Percentiles rank a stretch among this genome's conserved stretches.
Conservation (phyloP, 1,284 basidiomycete genomes). For the Apiotrichum gracile region DNA sequence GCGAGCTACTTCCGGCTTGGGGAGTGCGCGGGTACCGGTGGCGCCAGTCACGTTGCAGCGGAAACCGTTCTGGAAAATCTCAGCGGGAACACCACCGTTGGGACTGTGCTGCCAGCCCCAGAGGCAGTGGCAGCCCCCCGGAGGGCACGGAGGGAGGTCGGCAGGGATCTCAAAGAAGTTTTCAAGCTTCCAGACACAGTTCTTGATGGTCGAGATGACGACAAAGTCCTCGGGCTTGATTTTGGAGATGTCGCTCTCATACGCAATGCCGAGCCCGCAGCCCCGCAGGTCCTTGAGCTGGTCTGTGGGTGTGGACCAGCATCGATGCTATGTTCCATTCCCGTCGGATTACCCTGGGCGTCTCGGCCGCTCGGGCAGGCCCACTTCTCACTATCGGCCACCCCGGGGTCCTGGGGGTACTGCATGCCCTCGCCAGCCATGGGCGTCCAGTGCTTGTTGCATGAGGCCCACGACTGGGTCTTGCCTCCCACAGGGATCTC, state of each 20-base stretch:
- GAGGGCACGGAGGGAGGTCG: conserved; percentile 51
- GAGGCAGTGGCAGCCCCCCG: no score
- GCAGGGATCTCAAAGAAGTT: conserved; percentile 61
- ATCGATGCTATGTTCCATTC: neutral
- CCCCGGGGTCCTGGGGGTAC: no score
- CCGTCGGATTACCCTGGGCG: neutral
- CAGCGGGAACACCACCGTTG: conserved; percentile 14
- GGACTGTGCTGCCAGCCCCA: conserved; percentile 68
- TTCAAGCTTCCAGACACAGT: conserved; percentile 60
- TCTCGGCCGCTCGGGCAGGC: neutral
- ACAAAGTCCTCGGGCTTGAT: conserved; percentile 62
- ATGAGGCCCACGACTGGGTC: conserved; percentile 33
- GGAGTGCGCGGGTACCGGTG: conserved; percentile 47
- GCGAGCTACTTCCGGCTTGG: conserved; percentile 45
- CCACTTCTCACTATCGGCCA: neutral
- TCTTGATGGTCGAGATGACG: conserved; percentile 65
- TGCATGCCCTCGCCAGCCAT: no score
- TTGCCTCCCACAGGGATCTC: conserved; percentile 38
- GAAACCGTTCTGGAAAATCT: conserved; percentile 63
- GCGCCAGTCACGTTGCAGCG: conserved; percentile 58
- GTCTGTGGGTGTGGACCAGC: neutral
- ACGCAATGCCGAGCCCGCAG: conserved; percentile 53
- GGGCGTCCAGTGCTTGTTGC: conserved; percentile 30
- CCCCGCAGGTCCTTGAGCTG: neutral
- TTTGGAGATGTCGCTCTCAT: conserved; percentile 54